Evolutionary conservation across 768 basidiomycete species (phyloP).

Genomic region (Boletus rubropictus): DNA sequence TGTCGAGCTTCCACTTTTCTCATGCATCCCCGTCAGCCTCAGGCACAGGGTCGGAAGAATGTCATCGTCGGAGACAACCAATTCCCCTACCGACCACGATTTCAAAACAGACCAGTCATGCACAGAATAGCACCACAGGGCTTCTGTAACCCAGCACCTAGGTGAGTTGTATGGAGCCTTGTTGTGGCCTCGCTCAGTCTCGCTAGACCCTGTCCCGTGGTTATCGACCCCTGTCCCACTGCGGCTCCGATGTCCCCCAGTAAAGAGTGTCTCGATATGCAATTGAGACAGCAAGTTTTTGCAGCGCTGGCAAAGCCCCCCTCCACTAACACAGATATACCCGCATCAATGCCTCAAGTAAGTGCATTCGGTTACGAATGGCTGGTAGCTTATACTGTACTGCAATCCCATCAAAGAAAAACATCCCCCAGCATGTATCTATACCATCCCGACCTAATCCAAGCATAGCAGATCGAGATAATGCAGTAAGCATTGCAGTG

Average conservation of each 20-base stretch:
- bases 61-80: not conserved
- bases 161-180: not conserved
- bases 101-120: not conserved
- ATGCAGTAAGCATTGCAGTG: slow-evolving; percentile 1
- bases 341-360: not conserved
- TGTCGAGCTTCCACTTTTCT: not conserved
- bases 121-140: not conserved
- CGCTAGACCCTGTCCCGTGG: slow-evolving; percentile 2
- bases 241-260: not conserved
- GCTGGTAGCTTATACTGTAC: not conserved
- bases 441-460: not conserved
- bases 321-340: not conserved
- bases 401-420: not conserved
- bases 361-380: not conserved
- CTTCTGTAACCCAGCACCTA: not conserved
- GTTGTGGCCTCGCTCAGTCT: not conserved
- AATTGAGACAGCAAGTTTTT: slow-evolving; percentile 2
- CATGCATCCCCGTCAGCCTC: not conserved
- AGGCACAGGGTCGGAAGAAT: slow-evolving; percentile 2
- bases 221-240: slow-evolving; percentile 1
- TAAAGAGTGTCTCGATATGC: not conserved
- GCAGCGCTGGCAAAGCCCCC: not conserved
- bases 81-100: not conserved
- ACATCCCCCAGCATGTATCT: not conserved
- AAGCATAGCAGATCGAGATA: not conserved